Percentiles rank a stretch among this genome's conserved stretches.
Conservation (phyloP, 2,329 filamentous ascomycete genomes). For the Ophiostoma montium region DNA sequence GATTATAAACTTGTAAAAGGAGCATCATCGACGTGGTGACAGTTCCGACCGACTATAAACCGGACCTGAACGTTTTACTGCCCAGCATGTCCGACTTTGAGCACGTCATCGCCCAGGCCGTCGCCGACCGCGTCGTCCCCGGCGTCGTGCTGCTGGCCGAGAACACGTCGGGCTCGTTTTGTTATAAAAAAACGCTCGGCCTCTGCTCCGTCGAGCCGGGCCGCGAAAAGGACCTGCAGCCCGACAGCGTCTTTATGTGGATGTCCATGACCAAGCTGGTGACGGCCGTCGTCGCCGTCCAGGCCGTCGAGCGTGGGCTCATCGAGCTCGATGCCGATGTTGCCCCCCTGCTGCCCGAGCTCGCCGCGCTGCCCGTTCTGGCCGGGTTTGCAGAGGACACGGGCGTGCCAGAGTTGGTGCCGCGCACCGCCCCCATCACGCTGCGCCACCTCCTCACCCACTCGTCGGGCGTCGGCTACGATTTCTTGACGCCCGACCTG, state of each 20-base stretch:
- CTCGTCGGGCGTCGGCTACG: conserved; percentile 13
- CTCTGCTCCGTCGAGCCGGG: conserved; percentile 10
- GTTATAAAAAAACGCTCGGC: conserved; percentile 15
- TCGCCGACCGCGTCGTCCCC: conserved; percentile 11
- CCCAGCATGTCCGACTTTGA: conserved; percentile 8
- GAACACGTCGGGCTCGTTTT: conserved; percentile 11
- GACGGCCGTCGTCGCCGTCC: conserved; percentile 30
- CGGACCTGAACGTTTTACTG: too few species aligned
- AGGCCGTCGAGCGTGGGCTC: conserved; percentile 31
- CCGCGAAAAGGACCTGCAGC: conserved; percentile 9
- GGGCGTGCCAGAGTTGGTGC: conserved; percentile 2
- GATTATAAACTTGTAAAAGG: too few species aligned
- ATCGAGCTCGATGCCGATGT: conserved; percentile 33
- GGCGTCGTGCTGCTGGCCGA: conserved; percentile 14
- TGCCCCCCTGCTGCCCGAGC: conserved; percentile 12
- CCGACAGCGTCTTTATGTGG: conserved; percentile 20
- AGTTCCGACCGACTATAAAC: too few species aligned
- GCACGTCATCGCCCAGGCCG: conserved; percentile 11
- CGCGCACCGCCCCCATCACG: conserved; percentile 9
- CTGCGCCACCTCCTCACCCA: conserved; percentile 13
- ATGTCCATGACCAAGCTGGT: conserved; percentile 29
- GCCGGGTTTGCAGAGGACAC: conserved; percentile 1
- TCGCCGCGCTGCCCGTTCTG: conserved; percentile 11
- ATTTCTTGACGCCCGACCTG: conserved; percentile 8
- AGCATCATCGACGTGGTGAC: too few species aligned